A percentile compares a stretch with the other conserved stretches of the same genome.
These are phyloP conservation scores for Moesziomyces aphidis DNA, from an alignment of 1,284 basidiomycete species.

Conservation along the genomic window DNA sequence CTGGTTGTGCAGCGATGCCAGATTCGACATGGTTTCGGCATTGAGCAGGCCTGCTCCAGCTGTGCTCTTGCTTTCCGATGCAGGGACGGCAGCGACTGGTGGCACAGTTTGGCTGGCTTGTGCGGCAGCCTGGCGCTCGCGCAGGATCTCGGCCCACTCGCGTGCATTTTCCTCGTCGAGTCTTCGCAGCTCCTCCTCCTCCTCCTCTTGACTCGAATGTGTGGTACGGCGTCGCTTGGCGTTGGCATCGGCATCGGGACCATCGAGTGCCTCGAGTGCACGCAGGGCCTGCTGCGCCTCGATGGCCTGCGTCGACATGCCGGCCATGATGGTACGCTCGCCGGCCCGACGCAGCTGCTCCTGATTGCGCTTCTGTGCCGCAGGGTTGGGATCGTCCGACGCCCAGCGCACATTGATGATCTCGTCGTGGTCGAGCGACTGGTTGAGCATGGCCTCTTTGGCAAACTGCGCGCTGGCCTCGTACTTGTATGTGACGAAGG, in stretches of 20 bases:
- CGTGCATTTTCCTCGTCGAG: constrained; percentile 63
- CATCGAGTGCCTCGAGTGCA: constrained; percentile 44
- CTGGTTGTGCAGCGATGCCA: constrained; percentile 35
- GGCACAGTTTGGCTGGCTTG: constrained; percentile 5
- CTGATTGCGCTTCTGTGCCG: constrained; percentile 50
- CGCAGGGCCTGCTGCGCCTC: constrained; percentile 49
- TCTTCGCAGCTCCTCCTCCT: constrained; percentile 57
- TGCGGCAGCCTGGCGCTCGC: constrained; percentile 24
- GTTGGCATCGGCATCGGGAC: constrained; percentile 17
- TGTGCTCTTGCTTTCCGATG: constrained; percentile 1
- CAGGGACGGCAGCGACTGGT: constrained; percentile 3
- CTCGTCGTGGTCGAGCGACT: constrained; percentile 96
- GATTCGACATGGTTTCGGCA: constrained; percentile 46
- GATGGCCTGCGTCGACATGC: constrained; percentile 47
- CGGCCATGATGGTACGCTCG: constrained; percentile 51
- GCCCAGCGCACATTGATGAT: constrained; percentile 79
- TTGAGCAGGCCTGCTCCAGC: constrained; percentile 27
- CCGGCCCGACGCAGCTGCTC: constrained; percentile 51
- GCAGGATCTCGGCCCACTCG: constrained; percentile 58
- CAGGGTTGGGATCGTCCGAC: constrained; percentile 63
- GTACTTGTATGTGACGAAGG: constrained; percentile 92
- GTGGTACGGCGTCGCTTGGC: constrained; percentile 49
- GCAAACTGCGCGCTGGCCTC: constrained; percentile 92
- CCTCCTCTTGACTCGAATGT: constrained; percentile 37
- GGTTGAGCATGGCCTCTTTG: constrained; percentile 98